These are phyloP conservation scores for Phlebiopsis gigantea DNA, from an alignment of 768 basidiomycete species.

Conservation along the genomic window DNA sequence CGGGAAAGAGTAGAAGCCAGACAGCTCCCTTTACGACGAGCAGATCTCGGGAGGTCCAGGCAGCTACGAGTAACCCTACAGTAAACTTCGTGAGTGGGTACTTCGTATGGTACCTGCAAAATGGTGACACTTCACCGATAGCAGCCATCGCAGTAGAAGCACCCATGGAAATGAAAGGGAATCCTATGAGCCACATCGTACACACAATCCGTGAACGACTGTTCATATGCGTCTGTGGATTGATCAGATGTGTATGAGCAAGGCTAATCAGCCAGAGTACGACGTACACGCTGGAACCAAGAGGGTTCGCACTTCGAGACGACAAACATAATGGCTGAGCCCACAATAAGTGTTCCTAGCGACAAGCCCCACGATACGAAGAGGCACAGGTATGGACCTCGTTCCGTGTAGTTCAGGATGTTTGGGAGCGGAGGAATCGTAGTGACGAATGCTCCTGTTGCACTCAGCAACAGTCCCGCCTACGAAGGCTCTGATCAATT, in stretches of 20 bases:
- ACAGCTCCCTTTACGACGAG: background rate
- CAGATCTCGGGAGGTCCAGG: background rate
- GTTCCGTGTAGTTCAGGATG: slow-evolving; percentile 3
- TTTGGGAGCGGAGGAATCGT: background rate
- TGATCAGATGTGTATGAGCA: background rate
- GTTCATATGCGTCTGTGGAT: slow-evolving; percentile 6
- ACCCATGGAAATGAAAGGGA: slow-evolving; percentile 10
- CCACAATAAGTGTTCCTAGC: slow-evolving; percentile 10
- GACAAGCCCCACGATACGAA: slow-evolving; percentile 4
- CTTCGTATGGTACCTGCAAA: background rate
- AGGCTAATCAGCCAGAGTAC: background rate
- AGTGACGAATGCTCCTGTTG: slow-evolving; percentile 9
- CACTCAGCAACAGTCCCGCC: slow-evolving; percentile 5
- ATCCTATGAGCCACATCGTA: slow-evolving; percentile 2
- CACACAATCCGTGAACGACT: slow-evolving; percentile 3
- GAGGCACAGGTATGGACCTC: slow-evolving; percentile 6
- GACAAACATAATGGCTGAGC: slow-evolving; percentile 6
- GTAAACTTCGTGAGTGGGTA: too few species aligned
- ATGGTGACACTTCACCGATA: background rate
- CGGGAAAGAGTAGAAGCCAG: slow-evolving; percentile 2
- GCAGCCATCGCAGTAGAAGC: slow-evolving; percentile 1
- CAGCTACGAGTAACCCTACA: slow-evolving; percentile 3
- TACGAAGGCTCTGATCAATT: too few species aligned
- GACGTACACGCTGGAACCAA: slow-evolving; percentile 6
- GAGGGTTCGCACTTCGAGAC: background rate